phyloP scores from a whole-genome alignment of 805 yeast species.

The Yamadazyma phyllophila region DNA sequence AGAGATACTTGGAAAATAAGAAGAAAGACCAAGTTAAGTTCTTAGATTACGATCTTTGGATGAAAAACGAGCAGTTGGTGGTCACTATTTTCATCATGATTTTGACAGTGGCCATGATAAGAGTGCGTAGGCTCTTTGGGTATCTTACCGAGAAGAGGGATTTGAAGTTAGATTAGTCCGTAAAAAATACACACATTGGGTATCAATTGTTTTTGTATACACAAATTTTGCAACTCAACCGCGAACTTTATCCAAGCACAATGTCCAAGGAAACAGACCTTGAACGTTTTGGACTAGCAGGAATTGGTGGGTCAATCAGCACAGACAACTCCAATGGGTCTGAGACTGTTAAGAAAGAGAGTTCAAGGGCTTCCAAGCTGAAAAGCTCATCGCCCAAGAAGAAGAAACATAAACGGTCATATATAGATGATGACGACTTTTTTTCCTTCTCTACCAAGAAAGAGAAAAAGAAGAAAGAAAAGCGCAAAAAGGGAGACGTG shows the following conservation, averaged over 20 bases:
- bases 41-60: slow-evolving; percentile 45
- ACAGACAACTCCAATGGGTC: background rate
- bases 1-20: slow-evolving; percentile 28
- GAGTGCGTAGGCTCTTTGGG: slow-evolving; percentile 3
- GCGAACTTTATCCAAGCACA: background rate
- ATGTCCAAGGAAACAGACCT: background rate
- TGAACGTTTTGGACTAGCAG: background rate
- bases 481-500: slow-evolving; percentile 9
- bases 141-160: background rate
- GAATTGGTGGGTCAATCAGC: background rate
- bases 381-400: background rate
- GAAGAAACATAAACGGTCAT: slow-evolving; percentile 6
- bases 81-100: slow-evolving; percentile 34
- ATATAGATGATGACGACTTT: slow-evolving; percentile 31
- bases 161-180: background rate
- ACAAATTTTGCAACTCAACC: background rate
- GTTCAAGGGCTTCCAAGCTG: background rate
- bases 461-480: slow-evolving; percentile 10
- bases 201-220: background rate
- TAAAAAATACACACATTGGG: background rate
- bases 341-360: background rate
- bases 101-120: slow-evolving; percentile 10
- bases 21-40: slow-evolving; percentile 37
- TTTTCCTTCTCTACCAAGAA: slow-evolving; percentile 17
- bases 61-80: slow-evolving; percentile 50